Conservation (phyloP, 2,329 filamentous ascomycete genomes). For the Rhynchosporium agropyri region DNA sequence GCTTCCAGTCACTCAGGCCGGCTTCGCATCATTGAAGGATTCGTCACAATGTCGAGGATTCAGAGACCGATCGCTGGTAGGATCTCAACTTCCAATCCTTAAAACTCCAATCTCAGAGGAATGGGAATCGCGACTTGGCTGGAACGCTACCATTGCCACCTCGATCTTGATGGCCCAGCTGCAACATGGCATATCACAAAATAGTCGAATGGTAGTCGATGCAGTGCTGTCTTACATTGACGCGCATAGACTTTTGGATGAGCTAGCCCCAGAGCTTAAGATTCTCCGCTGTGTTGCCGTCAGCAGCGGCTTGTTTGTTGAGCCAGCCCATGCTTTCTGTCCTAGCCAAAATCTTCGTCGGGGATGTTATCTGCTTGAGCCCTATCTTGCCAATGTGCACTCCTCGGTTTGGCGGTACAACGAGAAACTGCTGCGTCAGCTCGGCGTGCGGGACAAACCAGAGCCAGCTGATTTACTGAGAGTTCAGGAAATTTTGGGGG, state of each 20-base stretch:
- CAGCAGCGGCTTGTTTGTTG: conserved; percentile 21
- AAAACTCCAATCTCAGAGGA: conserved; percentile 12
- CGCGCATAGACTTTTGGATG: neutral
- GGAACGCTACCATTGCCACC: conserved; percentile 25
- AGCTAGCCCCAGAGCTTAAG: conserved; percentile 21
- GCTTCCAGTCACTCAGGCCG: conserved; percentile 28
- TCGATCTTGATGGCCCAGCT: conserved; percentile 32
- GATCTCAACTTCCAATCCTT: conserved; percentile 30
- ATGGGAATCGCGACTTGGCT: conserved; percentile 33
- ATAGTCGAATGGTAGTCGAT: conserved; percentile 26
- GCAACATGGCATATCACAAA: conserved; percentile 21
- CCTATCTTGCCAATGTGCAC: conserved; percentile 37
- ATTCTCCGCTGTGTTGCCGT: conserved; percentile 27
- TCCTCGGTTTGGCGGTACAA: conserved; percentile 31
- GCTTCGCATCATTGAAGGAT: conserved; percentile 14
- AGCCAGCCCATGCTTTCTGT: conserved; percentile 29
- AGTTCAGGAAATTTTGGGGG: conserved; percentile 31
- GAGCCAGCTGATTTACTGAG: conserved; percentile 31
- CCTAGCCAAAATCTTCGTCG: conserved; percentile 16
- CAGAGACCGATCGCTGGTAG: conserved; percentile 26
- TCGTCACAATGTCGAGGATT: conserved; percentile 30
- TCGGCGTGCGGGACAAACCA: conserved; percentile 32
- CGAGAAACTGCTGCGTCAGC: conserved; percentile 24
- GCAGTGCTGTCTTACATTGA: conserved; percentile 32
- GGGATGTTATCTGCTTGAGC: conserved; percentile 28